phyloP scores from a whole-genome alignment of 2,329 filamentous ascomycete genomes.

The Harringtonia lauricola region DNA sequence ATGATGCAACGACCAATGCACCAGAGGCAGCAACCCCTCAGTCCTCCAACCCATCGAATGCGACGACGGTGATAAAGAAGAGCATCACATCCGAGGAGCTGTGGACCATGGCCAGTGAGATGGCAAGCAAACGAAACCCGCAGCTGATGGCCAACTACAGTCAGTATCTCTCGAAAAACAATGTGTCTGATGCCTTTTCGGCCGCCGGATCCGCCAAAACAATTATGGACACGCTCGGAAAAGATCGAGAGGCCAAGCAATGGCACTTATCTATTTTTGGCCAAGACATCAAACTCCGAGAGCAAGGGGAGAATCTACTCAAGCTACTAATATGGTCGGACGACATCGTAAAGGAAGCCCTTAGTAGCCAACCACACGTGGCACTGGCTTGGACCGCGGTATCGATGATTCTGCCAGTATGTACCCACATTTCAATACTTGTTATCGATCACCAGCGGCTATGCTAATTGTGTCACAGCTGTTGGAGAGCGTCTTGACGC shows the following conservation, averaged over 20 bases:
- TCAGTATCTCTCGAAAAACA: neutral
- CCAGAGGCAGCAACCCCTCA: too few species aligned
- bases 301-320: neutral
- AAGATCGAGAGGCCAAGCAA: neutral
- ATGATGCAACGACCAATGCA: too few species aligned
- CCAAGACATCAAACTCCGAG: neutral
- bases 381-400: neutral
- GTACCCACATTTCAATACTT: neutral
- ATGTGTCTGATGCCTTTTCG: neutral
- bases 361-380: neutral
- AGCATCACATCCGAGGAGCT: too few species aligned
- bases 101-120: constrained; percentile 6
- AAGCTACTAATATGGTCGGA: neutral
- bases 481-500: neutral
- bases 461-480: neutral
- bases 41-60: too few species aligned
- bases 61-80: too few species aligned
- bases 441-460: too few species aligned
- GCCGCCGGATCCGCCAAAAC: neutral
- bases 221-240: neutral
- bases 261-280: neutral
- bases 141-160: neutral
- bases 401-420: neutral
- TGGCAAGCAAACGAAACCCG: constrained; percentile 3
- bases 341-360: neutral